Percentiles rank a stretch among this genome's conserved stretches.
Conservation (phyloP, 148 eudicot species). For the Rheum nobile region DNA sequence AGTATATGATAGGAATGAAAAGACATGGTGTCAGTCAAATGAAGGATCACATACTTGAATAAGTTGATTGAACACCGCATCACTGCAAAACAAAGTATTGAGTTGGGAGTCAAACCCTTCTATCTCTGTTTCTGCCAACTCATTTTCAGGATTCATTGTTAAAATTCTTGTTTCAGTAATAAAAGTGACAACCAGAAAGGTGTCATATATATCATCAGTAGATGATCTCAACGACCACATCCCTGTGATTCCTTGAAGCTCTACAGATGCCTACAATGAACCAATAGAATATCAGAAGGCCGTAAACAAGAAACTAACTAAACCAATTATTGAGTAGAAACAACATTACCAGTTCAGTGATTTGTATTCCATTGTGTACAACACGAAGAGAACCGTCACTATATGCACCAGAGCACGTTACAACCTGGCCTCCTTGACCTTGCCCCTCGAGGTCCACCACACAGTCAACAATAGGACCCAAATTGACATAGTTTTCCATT, state of each 20-base stretch:
- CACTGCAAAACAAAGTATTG: constrained; percentile 87
- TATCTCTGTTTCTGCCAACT: constrained; percentile 95
- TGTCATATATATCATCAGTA: constrained; percentile 81
- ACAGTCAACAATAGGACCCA: constrained; percentile 96
- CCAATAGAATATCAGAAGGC: background rate
- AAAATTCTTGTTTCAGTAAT: constrained; percentile 91
- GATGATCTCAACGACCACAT: constrained; percentile 93
- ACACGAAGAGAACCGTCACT: constrained; percentile 97
- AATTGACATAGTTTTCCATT: constrained; percentile 78
- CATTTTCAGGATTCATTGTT: constrained; percentile 94
- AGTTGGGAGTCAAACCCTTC: constrained; percentile 90
- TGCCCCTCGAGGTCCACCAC: constrained; percentile 97
- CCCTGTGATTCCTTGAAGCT: constrained; percentile 97
- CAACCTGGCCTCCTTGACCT: constrained; percentile 99
- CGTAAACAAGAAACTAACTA: background rate
- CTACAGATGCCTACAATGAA: constrained; percentile 76
- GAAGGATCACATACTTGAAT: constrained; percentile 80
- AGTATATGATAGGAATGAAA: background rate
- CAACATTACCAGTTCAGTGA: constrained; percentile 74
- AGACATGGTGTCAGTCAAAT: background rate
- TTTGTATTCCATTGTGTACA: constrained; percentile 93
- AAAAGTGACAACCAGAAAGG: constrained; percentile 92
- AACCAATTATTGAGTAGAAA: background rate
- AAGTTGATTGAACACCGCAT: constrained; percentile 81
- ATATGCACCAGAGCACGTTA: constrained; percentile 97